These are phyloP conservation scores for Paecilomyces sp. DNA, from an alignment of 2,329 filamentous ascomycete genomes.

Conservation along the genomic window DNA sequence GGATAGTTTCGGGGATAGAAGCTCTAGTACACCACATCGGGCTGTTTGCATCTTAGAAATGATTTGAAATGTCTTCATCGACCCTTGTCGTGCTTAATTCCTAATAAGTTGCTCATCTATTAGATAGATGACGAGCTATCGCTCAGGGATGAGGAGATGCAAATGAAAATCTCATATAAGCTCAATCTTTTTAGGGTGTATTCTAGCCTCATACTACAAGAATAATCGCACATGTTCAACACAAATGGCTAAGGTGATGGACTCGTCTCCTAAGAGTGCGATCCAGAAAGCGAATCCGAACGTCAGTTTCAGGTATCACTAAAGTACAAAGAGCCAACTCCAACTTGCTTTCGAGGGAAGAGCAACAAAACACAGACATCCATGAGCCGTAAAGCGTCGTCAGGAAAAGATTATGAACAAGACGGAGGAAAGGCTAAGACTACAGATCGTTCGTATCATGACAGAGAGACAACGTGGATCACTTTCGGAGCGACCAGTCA, in stretches of 20 bases:
- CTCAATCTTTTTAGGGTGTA: not conserved
- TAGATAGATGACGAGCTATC: not conserved
- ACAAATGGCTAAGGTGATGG: not conserved
- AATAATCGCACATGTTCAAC: not conserved
- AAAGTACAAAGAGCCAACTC: not conserved
- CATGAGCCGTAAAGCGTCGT: not conserved
- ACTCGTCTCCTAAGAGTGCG: not conserved
- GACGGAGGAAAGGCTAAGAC: not conserved
- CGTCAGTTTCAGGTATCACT: not conserved
- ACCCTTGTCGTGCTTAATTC: not conserved
- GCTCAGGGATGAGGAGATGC: not conserved
- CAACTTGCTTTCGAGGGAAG: not conserved
- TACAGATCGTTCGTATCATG: not conserved
- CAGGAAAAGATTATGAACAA: not conserved
- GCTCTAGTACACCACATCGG: not conserved
- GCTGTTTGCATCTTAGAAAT: not conserved
- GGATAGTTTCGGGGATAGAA: not conserved
- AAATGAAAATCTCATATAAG: not conserved
- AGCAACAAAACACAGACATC: not conserved
- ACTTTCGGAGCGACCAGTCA: constrained; percentile 1
- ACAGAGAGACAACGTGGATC: not conserved
- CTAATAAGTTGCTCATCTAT: not conserved
- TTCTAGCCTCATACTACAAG: not conserved
- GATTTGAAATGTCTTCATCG: not conserved
- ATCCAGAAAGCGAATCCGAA: not conserved